phyloP scores from a whole-genome alignment of 2,329 filamentous ascomycete species.

The Arthrobotrys pseudoclavata region DNA sequence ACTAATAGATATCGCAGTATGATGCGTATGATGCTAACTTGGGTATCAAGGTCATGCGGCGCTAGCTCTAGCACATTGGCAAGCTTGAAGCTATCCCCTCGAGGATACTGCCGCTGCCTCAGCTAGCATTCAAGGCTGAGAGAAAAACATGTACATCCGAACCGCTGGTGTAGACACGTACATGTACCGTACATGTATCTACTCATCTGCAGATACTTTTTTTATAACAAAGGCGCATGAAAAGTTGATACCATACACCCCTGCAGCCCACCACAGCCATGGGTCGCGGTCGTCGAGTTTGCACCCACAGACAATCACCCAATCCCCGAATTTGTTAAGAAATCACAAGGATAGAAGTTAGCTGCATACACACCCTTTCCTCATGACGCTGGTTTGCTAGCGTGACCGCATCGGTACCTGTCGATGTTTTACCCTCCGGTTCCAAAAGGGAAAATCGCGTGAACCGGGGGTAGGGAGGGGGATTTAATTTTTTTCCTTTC shows the following conservation, averaged over 20 bases:
- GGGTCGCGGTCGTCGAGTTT: conserved; percentile 10
- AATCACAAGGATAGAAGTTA: conserved; percentile 44
- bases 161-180: conserved; percentile 7
- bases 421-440: conserved; percentile 47
- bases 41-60: conserved; percentile 3
- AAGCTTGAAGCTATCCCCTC: neutral
- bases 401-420: conserved; percentile 36
- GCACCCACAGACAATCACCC: conserved; percentile 6
- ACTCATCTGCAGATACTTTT: conserved; percentile 11
- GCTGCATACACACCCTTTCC: conserved; percentile 34
- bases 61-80: neutral
- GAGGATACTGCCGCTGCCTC: no score
- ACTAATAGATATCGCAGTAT: no score
- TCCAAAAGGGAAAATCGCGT: conserved; percentile 46
- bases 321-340: neutral
- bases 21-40: neutral
- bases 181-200: neutral
- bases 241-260: conserved; percentile 26
- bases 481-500: neutral
- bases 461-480: conserved; percentile 16
- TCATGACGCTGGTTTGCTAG: conserved; percentile 28
- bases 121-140: neutral
- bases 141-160: neutral
- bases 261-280: conserved; percentile 32
- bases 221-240: neutral